Conservation (phyloP, 2,329 filamentous ascomycete genomes). For the Fusarium algeriense region DNA sequence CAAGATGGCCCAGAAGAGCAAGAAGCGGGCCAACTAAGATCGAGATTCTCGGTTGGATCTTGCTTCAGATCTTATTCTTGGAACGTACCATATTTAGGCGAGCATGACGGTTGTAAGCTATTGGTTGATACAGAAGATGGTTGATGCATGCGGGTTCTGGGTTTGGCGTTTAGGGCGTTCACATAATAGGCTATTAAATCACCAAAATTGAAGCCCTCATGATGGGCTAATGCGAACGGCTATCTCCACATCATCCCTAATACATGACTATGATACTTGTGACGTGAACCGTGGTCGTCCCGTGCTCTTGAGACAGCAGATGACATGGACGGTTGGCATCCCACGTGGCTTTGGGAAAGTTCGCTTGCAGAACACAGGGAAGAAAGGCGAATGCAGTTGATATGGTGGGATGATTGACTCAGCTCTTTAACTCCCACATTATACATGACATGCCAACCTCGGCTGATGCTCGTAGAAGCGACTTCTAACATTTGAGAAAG, state of each 20-base stretch:
- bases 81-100: slow-evolving; percentile 4
- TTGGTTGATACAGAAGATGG: slow-evolving; percentile 36
- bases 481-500: background rate
- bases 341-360: slow-evolving; percentile 13
- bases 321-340: slow-evolving; percentile 11
- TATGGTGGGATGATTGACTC: background rate
- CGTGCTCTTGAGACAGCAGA: slow-evolving; percentile 10
- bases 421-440: background rate
- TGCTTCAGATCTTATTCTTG: background rate
- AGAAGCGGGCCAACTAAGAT: slow-evolving; percentile 57
- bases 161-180: slow-evolving; percentile 44
- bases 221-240: slow-evolving; percentile 6
- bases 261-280: background rate
- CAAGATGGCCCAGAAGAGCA: slow-evolving; percentile 73
- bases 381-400: background rate
- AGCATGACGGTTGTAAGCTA: slow-evolving; percentile 35
- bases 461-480: background rate
- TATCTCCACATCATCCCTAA: background rate
- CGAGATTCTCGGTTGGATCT: background rate
- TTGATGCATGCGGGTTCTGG: slow-evolving; percentile 26
- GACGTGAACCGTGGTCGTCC: background rate
- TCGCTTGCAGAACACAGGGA: background rate
- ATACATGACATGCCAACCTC: background rate
- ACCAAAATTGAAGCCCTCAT: slow-evolving; percentile 18
- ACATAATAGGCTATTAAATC: slow-evolving; percentile 27